Percentiles rank a stretch among this genome's conserved stretches.
phyloP scores from a whole-genome alignment of 2,329 filamentous ascomycete species.

The Fulvia fulva region DNA sequence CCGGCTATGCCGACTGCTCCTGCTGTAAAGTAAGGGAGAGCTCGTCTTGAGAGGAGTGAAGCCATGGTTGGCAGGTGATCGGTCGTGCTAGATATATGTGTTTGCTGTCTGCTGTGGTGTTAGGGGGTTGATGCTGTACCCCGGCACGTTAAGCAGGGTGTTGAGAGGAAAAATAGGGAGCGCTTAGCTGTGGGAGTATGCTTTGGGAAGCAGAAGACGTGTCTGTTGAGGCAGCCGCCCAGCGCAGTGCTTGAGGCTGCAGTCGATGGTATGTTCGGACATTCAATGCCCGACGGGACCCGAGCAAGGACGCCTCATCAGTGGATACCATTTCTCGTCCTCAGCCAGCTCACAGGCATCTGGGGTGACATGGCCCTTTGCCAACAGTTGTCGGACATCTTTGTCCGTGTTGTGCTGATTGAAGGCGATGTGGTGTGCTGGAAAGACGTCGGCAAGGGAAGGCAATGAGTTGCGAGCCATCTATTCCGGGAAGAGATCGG shows the following conservation, averaged over 20 bases:
- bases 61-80: constrained; percentile 11
- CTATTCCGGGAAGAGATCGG: no score
- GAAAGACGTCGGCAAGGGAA: no score
- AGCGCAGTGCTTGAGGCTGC: background rate
- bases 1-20: constrained; percentile 11
- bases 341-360: no score
- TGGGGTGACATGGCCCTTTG: no score
- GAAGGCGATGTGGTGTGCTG: no score
- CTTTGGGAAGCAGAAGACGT: background rate
- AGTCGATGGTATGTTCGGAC: background rate
- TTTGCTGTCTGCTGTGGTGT: background rate
- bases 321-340: background rate
- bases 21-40: constrained; percentile 17
- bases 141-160: background rate
- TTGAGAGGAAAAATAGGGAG: background rate
- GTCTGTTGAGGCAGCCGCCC: background rate
- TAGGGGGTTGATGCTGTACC: background rate
- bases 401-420: no score
- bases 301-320: background rate
- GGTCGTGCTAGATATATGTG: background rate
- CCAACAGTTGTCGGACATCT: no score
- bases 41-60: constrained; percentile 12
- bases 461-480: no score
- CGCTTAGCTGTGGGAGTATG: background rate
- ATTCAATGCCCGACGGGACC: background rate